Evolutionary conservation across 371 early-diverging fungal species (phyloP).

Genomic region (Apophysomyces trapeziformis): DNA sequence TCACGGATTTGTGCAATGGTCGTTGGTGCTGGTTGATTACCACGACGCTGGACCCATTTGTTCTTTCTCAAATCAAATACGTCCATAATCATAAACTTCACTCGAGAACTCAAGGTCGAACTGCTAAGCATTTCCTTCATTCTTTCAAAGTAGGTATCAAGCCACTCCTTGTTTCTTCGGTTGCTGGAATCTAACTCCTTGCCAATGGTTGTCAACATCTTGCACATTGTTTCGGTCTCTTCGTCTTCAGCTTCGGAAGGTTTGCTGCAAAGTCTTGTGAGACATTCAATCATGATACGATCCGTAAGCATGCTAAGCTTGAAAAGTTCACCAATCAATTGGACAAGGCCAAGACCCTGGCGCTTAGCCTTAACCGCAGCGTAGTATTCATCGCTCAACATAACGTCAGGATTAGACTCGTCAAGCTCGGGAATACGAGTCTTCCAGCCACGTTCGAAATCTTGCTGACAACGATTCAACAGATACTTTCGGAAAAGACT

Average conservation of each 20-base stretch:
- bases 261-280: slow-evolving; percentile 75
- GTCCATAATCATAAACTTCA: slow-evolving; percentile 93
- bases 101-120: slow-evolving; percentile 77
- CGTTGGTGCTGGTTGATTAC: slow-evolving; percentile 74
- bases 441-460: slow-evolving; percentile 88
- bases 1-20: slow-evolving; percentile 91
- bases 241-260: slow-evolving; percentile 87
- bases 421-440: slow-evolving; percentile 56
- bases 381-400: slow-evolving; percentile 82
- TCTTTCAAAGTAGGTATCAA: slow-evolving; percentile 82
- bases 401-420: slow-evolving; percentile 49
- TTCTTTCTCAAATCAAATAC: slow-evolving; percentile 86
- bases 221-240: slow-evolving; percentile 91
- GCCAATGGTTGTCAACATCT: slow-evolving; percentile 90
- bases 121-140: slow-evolving; percentile 70
- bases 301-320: slow-evolving; percentile 86
- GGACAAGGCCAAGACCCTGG: slow-evolving; percentile 90
- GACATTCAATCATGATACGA: slow-evolving; percentile 90
- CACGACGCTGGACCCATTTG: slow-evolving; percentile 75
- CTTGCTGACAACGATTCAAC: slow-evolving; percentile 89
- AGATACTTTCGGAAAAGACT: slow-evolving; percentile 89
- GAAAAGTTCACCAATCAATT: slow-evolving; percentile 96
- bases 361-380: slow-evolving; percentile 91
- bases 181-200: slow-evolving; percentile 55
- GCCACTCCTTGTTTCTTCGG: slow-evolving; percentile 48